These are phyloP conservation scores for Balansia obtecta DNA, from an alignment of 2,329 filamentous ascomycete genomes.

Conservation along the genomic window DNA sequence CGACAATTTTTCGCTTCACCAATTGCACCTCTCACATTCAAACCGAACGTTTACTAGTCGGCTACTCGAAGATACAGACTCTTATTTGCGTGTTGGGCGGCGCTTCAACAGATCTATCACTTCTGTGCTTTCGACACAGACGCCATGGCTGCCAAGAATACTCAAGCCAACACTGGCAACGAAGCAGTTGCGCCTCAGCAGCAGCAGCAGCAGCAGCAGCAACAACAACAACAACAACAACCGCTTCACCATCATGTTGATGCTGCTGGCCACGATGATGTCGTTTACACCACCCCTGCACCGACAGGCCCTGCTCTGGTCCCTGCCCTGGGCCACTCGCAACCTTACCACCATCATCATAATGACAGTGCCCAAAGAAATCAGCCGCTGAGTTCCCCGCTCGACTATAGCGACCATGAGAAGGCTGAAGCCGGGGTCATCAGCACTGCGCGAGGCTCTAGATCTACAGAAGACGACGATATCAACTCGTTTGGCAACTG, in stretches of 20 bases:
- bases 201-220: not conserved
- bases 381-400: constrained; percentile 14
- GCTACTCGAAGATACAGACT: not conserved
- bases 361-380: constrained; percentile 14
- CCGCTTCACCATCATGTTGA: constrained; percentile 11
- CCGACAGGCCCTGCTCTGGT: constrained; percentile 23
- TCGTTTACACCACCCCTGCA: constrained; percentile 33
- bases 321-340: constrained; percentile 21
- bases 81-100: not conserved
- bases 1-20: not conserved
- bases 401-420: constrained; percentile 28
- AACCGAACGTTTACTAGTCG: not conserved
- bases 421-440: constrained; percentile 23
- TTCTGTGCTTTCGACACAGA: not conserved
- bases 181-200: not conserved
- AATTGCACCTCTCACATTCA: not conserved
- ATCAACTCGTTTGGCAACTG: constrained; percentile 8
- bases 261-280: constrained; percentile 24
- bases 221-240: not conserved
- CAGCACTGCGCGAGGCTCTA: constrained; percentile 15
- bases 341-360: constrained; percentile 16
- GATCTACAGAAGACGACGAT: constrained; percentile 9
- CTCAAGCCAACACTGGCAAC: not conserved
- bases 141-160: not conserved
- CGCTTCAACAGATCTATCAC: constrained; percentile 1